Evolutionary conservation across 2,329 filamentous ascomycete species (phyloP).

Genomic region (Corinectria fuckeliana): DNA sequence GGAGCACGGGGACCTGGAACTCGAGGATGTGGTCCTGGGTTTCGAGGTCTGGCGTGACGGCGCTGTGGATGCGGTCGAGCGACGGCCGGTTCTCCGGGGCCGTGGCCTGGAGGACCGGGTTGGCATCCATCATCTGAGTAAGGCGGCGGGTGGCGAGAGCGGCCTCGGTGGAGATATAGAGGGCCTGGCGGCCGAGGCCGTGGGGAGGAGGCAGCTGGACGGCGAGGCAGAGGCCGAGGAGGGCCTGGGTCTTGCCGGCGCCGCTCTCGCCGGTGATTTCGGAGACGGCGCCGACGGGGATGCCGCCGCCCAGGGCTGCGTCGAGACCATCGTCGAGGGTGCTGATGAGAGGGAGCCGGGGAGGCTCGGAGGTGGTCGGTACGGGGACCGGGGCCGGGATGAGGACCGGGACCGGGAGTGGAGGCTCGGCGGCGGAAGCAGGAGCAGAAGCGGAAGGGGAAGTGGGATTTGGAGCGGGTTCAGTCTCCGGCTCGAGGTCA

Average conservation of each 20-base stretch:
- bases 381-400: not conserved
- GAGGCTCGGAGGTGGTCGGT: not conserved
- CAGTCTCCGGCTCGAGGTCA: constrained; percentile 3
- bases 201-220: constrained; percentile 79
- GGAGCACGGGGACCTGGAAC: constrained; percentile 88
- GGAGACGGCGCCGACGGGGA: constrained; percentile 81
- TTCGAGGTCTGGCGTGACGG: constrained; percentile 87
- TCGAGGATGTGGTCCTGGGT: constrained; percentile 93
- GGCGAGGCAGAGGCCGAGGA: constrained; percentile 83
- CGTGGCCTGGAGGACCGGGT: constrained; percentile 62
- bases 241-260: constrained; percentile 92
- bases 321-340: constrained; percentile 81
- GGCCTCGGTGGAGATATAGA: constrained; percentile 95
- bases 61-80: constrained; percentile 78
- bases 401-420: not conserved
- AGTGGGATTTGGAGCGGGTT: not conserved
- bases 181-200: constrained; percentile 74
- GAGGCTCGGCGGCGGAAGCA: not conserved
- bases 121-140: constrained; percentile 73
- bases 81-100: constrained; percentile 55
- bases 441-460: not conserved
- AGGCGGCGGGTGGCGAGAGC: constrained; percentile 83
- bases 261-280: constrained; percentile 94
- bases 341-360: constrained; percentile 62
- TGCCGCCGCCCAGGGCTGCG: constrained; percentile 72